phyloP scores from a whole-genome alignment of 2,329 filamentous ascomycete genomes.

The Coniochaeta pulveracea region DNA sequence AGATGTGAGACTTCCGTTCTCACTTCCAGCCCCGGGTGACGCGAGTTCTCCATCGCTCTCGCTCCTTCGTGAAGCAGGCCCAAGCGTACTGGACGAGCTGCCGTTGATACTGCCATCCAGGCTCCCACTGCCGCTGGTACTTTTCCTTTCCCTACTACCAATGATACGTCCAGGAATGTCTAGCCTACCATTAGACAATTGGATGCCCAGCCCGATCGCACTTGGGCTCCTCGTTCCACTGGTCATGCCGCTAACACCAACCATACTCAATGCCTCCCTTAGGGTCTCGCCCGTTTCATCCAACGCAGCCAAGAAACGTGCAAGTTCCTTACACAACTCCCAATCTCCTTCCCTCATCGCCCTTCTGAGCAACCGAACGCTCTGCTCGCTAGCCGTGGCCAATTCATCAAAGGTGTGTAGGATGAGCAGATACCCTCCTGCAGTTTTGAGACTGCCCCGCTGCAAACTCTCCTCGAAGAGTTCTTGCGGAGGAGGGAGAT shows the following conservation, averaged over 20 bases:
- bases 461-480: conserved; percentile 88
- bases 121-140: conserved; percentile 14
- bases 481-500: conserved; percentile 80
- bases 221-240: conserved; percentile 5
- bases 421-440: conserved; percentile 90
- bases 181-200: no score
- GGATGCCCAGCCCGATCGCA: conserved; percentile 3
- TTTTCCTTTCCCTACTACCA: conserved; percentile 15
- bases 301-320: conserved; percentile 86
- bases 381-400: conserved; percentile 59
- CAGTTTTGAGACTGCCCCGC: conserved; percentile 81
- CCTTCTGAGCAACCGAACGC: conserved; percentile 67
- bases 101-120: conserved; percentile 13
- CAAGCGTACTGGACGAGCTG: conserved; percentile 6
- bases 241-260: conserved; percentile 28
- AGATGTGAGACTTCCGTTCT: no score
- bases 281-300: conserved; percentile 79
- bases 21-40: no score
- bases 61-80: conserved; percentile 5
- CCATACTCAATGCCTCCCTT: conserved; percentile 56
- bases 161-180: conserved; percentile 21
- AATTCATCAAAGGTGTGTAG: conserved; percentile 72
- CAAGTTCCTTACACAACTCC: conserved; percentile 91
- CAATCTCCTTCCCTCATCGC: conserved; percentile 82
- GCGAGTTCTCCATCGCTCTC: no score